phyloP scores from a whole-genome alignment of 2,329 filamentous ascomycete species.

The Dactylellina drechsleri region DNA sequence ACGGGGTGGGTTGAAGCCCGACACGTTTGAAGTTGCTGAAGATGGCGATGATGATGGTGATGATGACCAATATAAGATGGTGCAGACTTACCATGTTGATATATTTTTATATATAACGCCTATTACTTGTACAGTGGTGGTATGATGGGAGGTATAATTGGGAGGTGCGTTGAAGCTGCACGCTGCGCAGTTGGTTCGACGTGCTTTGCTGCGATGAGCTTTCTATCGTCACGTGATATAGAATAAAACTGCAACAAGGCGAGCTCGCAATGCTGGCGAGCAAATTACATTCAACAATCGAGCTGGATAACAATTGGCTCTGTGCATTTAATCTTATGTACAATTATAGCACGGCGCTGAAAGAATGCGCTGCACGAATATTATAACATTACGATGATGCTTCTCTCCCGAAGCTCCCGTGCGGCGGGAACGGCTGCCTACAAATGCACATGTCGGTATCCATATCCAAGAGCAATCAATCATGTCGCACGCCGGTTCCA shows the following conservation, averaged over 20 bases:
- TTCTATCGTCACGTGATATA: background rate
- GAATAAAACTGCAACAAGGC: slow-evolving; percentile 22
- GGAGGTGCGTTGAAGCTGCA: too few species aligned
- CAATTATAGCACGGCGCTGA: slow-evolving; percentile 20
- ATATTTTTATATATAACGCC: too few species aligned
- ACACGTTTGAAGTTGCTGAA: slow-evolving; percentile 1
- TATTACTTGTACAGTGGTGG: too few species aligned
- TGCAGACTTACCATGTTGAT: too few species aligned
- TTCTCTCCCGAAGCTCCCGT: slow-evolving; percentile 6
- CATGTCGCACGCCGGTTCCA: slow-evolving; percentile 21
- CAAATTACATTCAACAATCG: too few species aligned
- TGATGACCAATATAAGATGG: too few species aligned
- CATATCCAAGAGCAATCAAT: background rate
- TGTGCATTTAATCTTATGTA: background rate
- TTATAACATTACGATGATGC: background rate
- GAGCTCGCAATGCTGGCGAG: background rate
- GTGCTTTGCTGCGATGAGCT: background rate
- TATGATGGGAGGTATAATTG: too few species aligned
- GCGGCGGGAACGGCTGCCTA: slow-evolving; percentile 7
- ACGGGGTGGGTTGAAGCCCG: too few species aligned
- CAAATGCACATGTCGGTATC: background rate
- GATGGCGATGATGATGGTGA: background rate
- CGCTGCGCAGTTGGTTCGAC: slow-evolving; percentile 4
- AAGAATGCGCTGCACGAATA: slow-evolving; percentile 29
- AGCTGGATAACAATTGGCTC: too few species aligned